A percentile compares a stretch with the other conserved stretches of the same genome.
These are phyloP conservation scores for Lobosporangium transversale DNA, from an alignment of 192 early-diverging fungal species.

Conservation along the genomic window DNA sequence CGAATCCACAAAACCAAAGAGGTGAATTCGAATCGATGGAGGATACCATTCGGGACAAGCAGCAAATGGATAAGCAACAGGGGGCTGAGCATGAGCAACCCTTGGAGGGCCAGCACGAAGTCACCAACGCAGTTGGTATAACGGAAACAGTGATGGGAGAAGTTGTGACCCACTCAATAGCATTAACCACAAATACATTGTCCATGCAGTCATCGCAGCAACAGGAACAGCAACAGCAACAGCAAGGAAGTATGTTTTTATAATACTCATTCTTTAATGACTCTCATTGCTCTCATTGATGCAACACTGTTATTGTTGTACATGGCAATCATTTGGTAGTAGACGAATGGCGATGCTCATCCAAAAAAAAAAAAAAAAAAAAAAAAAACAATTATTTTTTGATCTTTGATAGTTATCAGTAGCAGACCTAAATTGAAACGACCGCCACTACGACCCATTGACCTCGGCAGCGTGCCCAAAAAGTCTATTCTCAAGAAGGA, in stretches of 20 bases:
- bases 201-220: too few relatives aligned
- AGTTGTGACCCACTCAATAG: too few relatives aligned
- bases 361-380: background rate
- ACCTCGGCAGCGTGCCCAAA: conserved; percentile 22
- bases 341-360: background rate
- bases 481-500: conserved; percentile 50
- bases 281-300: background rate
- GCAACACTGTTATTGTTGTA: background rate
- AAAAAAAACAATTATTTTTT: background rate
- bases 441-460: conserved; percentile 31
- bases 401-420: conserved; percentile 8
- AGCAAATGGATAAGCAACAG: background rate
- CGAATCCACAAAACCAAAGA: background rate
- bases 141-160: too few relatives aligned
- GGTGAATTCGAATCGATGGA: background rate
- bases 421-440: conserved; percentile 32
- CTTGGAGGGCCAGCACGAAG: background rate
- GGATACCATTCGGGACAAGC: background rate
- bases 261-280: background rate
- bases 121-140: too few relatives aligned
- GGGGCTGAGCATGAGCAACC: background rate
- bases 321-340: background rate
- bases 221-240: conserved; percentile 6
- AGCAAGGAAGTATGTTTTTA: background rate
- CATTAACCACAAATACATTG: too few relatives aligned